Percentiles rank a stretch among this genome's conserved stretches.
Evolutionary conservation across 495 filamentous ascomycete genomes (phyloP).

Genomic region (Penicillium odoratum): DNA sequence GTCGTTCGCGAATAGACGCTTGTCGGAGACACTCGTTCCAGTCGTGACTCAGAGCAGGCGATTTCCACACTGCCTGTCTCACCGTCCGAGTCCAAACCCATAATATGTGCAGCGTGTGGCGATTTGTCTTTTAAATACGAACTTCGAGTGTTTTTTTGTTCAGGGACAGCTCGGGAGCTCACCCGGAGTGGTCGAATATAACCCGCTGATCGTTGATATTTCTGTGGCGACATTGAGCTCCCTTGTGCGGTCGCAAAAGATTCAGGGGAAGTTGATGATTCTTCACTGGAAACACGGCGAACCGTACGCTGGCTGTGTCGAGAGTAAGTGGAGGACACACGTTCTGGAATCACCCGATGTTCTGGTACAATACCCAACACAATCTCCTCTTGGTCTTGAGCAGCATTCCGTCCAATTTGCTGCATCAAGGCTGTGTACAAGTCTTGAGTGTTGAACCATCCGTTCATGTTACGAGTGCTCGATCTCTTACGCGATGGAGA

Average conservation of each 20-base stretch:
- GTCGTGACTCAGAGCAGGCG: not conserved
- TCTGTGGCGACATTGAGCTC: slow-evolving; percentile 25
- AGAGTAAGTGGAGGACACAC: slow-evolving; percentile 28
- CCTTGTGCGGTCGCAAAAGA: slow-evolving; percentile 35
- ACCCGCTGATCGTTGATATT: slow-evolving; percentile 1
- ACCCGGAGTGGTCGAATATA: not conserved
- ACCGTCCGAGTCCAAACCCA: slow-evolving; percentile 22
- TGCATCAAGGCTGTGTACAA: slow-evolving; percentile 76
- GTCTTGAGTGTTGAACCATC: slow-evolving; percentile 59
- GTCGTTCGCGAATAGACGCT: slow-evolving; percentile 60
- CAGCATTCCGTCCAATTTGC: slow-evolving; percentile 47
- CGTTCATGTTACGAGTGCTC: slow-evolving; percentile 19
- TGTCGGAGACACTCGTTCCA: slow-evolving; percentile 31
- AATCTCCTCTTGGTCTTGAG: slow-evolving; percentile 32
- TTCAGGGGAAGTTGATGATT: slow-evolving; percentile 30
- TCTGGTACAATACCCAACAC: slow-evolving; percentile 33
- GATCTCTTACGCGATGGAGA: slow-evolving; percentile 11
- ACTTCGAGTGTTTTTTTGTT: slow-evolving; percentile 1
- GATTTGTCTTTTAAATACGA: not conserved
- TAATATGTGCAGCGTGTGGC: slow-evolving; percentile 2
- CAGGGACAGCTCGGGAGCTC: not conserved
- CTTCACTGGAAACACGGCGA: slow-evolving; percentile 35
- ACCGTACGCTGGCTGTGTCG: slow-evolving; percentile 33
- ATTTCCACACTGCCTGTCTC: slow-evolving; percentile 25
- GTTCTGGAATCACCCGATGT: slow-evolving; percentile 34